Evolutionary conservation across 2,329 filamentous ascomycete genomes (phyloP), one percentile per base, ranked within the genome.

Genomic region (Fusarium clavum): DNA sequence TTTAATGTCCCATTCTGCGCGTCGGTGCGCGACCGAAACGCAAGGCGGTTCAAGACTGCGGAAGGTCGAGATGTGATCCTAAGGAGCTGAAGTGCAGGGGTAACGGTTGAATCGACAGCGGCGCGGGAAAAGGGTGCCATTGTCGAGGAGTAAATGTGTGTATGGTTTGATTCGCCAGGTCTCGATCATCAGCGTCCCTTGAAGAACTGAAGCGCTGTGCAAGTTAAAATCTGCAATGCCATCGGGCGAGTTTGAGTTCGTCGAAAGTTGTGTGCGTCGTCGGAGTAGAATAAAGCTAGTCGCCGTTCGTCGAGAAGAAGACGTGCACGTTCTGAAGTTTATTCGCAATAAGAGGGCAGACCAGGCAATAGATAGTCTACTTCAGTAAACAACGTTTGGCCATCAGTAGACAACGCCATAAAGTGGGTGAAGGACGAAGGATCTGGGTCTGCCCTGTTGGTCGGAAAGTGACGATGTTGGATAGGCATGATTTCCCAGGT

Each of bases 391-490:
- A 46, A 38, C 11, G 25, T 45, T 24, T 20, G 32, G 43, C 46
- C 25, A 13, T 34, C 16, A 48, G 43, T 34, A 30, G 51, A 32
- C 47, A 56, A 43, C 52, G 44, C 47, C 54, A 59, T 54, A 52
- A 48, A 55, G 57, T 66, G 49, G 54, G 60, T 52, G 46, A 58
- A 65, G 30, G 64, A 52, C 54, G 48, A 43, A 68, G 46, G 60
- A 69, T 63, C 53, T 43, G 40, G 61, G 54, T 64, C 64, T 63
- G 58, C 68, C 61, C 67, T 71, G 58, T 57, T 66, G 60, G 58
- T 48, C 58, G 52, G 64, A 62, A 63, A 67, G 73, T 75, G 73
- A 75, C 69, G 71, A 74, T 67, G 67, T 67, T 73, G 71, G 68
- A 72, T 61, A 65, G 34, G 27, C 49, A 66, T 69, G 70, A 70